Base-by-base conservation (phyloP, 495 filamentous ascomycete genomes). In the Entonaema liquescens region DNA sequence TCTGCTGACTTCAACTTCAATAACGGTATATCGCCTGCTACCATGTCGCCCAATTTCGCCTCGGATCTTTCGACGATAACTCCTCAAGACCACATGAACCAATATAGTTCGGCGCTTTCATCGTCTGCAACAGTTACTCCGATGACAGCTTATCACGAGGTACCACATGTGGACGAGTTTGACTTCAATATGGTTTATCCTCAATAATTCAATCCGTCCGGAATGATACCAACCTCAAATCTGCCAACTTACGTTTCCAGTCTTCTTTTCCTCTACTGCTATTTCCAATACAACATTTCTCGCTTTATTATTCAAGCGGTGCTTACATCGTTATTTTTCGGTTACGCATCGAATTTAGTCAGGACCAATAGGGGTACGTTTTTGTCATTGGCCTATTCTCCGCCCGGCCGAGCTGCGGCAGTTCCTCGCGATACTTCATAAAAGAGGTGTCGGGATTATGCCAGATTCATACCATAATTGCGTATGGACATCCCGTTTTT, bases 101-200 rank as follows among this genome's bases (percentile, higher is more conserved):
- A 67, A 25, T 78, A 75, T 70, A 77, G 71, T 7, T 82, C 80
- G 2, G 71, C 81, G 0, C 63, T 78, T n/a, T 83, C 81, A 3
- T 82, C 81, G 12, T 76, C 76, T 0, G 76, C 80, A 2, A 81
- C 80, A 6, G 68, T 84, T 59, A 82, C 80, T 2, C 80, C 81
- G 38, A 65, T 73, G 62, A 73, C 72, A 2, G 70, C 62, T 1
- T 77, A 73, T 38, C 71, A 70, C 52, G 73, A 71, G 17, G 44
- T 49, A 19, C 59, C 65, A 15, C 73, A 75, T 29, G 60, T 71
- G 54, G 73, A 73, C 12, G 68, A 74, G 0, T 64, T 72, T 29
- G 63, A 71, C 50, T 77, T 70, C 59, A 61, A 29, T n/a, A 74
- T 74, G 67, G 63, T 64, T 28, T 74, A 70, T 13, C 36, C 71